Percentiles rank a stretch among this genome's conserved stretches.
Evolutionary conservation across 495 filamentous ascomycete species (phyloP).

Genomic region (Lepidopterella palustris): DNA sequence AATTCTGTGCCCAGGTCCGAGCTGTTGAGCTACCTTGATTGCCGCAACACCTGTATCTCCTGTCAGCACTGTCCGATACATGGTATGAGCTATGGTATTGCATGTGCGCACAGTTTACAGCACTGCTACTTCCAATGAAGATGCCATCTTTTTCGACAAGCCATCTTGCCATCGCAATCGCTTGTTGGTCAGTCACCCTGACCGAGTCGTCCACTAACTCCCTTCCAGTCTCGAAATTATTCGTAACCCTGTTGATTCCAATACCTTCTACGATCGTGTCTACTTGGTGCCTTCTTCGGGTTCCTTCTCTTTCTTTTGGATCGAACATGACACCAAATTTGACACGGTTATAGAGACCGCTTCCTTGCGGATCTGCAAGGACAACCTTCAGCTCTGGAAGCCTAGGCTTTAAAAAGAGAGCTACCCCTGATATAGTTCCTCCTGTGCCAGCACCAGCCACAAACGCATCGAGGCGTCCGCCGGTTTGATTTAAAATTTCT

Average conservation of each 20-base stretch:
- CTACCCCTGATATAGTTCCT: conserved; percentile 84
- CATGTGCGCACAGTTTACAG: conserved; percentile 78
- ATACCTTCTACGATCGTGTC: conserved; percentile 96
- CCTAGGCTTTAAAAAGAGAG: conserved; percentile 68
- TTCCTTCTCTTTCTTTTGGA: conserved; percentile 78
- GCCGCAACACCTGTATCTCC: conserved; percentile 62
- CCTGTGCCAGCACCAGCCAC: conserved; percentile 94
- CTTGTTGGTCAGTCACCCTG: conserved; percentile 85
- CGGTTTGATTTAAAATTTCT: conserved; percentile 76
- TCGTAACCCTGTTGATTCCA: conserved; percentile 85
- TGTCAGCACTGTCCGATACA: conserved; percentile 5
- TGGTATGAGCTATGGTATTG: background rate
- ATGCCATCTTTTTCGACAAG: conserved; percentile 94
- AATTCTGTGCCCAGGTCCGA: conserved; percentile 72
- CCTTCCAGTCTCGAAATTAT: conserved; percentile 82
- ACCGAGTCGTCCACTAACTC: conserved; percentile 84
- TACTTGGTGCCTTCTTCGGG: conserved; percentile 78
- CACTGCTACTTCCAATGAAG: conserved; percentile 87
- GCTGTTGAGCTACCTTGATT: conserved; percentile 63
- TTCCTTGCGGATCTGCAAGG: conserved; percentile 89
- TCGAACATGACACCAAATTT: conserved; percentile 96
- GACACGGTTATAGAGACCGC: conserved; percentile 85
- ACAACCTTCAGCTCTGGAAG: conserved; percentile 62
- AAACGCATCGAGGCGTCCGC: conserved; percentile 75
- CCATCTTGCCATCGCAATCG: conserved; percentile 87